Evolutionary conservation across 2,329 filamentous ascomycete species (phyloP), one percentile per base, ranked within the genome.

Genomic region (Aspergillus melleus): DNA sequence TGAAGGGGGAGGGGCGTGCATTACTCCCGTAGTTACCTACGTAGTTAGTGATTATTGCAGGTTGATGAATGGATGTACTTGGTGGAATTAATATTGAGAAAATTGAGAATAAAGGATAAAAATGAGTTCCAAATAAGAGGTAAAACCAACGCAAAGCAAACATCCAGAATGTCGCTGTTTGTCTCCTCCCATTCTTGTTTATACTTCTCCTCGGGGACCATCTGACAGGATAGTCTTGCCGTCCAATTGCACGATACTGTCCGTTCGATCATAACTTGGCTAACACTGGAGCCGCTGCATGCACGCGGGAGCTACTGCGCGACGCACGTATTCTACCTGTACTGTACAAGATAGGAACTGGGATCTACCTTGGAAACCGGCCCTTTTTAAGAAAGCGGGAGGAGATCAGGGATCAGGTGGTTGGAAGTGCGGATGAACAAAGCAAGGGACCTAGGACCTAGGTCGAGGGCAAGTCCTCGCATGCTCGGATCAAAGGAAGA

Each of bases 251-350:
- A 16, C 14, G 36, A 47, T 24, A 55, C 52, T 54, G 47, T 24
- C 29, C 26, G 57, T n/a, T 54, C 50, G 49, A 20, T 55, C n/a
- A 55, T 42, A 24, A 16, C 51, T 22, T n/a, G 57, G 39, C 44
- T 52, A 52, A 20, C 52, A 49, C 55, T 49, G 49, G 42, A 57
- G 58, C 61, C 50, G 58, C 61, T 64, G 63, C 63, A 64, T 61
- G 61, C 54, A 57, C 50, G 55, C 63, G 63, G 63, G 63, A 58
- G 53, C 63, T 64, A 64, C 61, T 64, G 63, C 63, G 63, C 52
- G 61, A 59, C 51, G 59, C 57, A 58, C 59, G 55, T 58, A 42
- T 50, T 26, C 36, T 54, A 54, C 55, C 55, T 49, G 42, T 54
- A 36, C 55, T 49, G 42, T 54, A 36, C 20, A 19, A 24, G 26